These are phyloP conservation scores for Ganoderma leucocontextum DNA, from an alignment of 1,284 basidiomycete species.

Conservation along the genomic window DNA sequence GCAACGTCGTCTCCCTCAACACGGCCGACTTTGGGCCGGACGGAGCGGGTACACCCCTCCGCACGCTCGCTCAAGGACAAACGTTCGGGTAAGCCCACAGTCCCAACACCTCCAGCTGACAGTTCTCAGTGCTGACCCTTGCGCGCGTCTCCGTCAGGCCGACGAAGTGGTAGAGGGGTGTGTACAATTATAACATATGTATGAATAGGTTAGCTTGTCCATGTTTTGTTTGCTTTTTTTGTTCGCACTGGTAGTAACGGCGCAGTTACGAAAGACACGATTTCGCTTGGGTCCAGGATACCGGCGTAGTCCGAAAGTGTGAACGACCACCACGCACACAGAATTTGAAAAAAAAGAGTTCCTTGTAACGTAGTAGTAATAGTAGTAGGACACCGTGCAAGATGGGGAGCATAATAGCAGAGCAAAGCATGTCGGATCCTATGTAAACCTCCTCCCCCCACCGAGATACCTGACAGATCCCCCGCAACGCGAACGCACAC, in stretches of 20 bases:
- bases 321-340: background rate
- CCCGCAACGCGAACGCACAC: background rate
- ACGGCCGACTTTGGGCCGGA: constrained; percentile 41
- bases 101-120: constrained; percentile 9
- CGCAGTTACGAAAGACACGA: background rate
- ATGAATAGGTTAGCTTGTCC: background rate
- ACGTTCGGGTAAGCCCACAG: constrained; percentile 40
- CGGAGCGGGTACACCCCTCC: constrained; percentile 36
- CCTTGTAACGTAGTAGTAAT: background rate
- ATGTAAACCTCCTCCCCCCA: background rate
- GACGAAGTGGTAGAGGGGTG: background rate
- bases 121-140: background rate
- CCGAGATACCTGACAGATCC: background rate
- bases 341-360: background rate
- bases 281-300: background rate
- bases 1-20: constrained; percentile 49
- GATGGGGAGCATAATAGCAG: background rate
- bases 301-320: background rate
- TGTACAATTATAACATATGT: background rate
- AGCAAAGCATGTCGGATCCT: background rate
- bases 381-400: background rate
- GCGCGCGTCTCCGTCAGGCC: background rate
- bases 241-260: background rate
- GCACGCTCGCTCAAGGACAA: constrained; percentile 29
- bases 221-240: too few species aligned